Evolutionary conservation across 1,284 basidiomycete species (phyloP).

Genomic region (Ceratobasidium papillatum): DNA sequence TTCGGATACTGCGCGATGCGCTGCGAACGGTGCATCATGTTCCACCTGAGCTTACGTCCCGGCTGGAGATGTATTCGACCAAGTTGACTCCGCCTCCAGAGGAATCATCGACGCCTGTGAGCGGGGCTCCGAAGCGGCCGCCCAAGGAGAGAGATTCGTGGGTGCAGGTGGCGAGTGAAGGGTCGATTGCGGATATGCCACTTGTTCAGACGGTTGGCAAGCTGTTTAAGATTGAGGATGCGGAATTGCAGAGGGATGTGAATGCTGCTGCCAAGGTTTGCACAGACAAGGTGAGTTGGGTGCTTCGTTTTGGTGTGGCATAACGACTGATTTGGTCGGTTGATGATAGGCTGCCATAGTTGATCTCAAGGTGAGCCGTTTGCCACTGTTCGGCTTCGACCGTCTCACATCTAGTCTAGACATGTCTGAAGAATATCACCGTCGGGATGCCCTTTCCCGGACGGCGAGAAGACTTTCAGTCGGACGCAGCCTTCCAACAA

Average conservation of each 20-base stretch:
- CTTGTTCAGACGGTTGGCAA: constrained; percentile 74
- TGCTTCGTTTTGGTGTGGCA: constrained; percentile 25
- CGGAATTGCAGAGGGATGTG: constrained; percentile 77
- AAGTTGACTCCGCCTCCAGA: constrained; percentile 69
- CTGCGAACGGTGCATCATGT: constrained; percentile 76
- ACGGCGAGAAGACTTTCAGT: constrained; percentile 84
- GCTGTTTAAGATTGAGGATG: constrained; percentile 78
- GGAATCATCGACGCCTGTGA: constrained; percentile 52
- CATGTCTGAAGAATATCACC: constrained; percentile 90
- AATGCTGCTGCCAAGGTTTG: constrained; percentile 74
- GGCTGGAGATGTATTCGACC: constrained; percentile 83
- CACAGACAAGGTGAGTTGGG: constrained; percentile 74
- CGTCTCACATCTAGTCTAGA: constrained; percentile 58
- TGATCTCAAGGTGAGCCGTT: constrained; percentile 75
- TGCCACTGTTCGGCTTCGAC: neutral
- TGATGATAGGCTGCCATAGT: constrained; percentile 74
- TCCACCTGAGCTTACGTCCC: constrained; percentile 79
- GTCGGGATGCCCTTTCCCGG: constrained; percentile 86
- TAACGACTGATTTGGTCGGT: constrained; percentile 38
- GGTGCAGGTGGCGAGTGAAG: constrained; percentile 55
- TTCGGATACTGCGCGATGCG: constrained; percentile 84
- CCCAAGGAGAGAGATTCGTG: constrained; percentile 17
- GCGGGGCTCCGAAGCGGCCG: neutral
- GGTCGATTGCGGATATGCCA: constrained; percentile 71
- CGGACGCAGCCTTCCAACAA: constrained; percentile 79